These are phyloP conservation scores for Apiospora arundinis DNA, from an alignment of 2,329 filamentous ascomycete species.

Conservation along the genomic window DNA sequence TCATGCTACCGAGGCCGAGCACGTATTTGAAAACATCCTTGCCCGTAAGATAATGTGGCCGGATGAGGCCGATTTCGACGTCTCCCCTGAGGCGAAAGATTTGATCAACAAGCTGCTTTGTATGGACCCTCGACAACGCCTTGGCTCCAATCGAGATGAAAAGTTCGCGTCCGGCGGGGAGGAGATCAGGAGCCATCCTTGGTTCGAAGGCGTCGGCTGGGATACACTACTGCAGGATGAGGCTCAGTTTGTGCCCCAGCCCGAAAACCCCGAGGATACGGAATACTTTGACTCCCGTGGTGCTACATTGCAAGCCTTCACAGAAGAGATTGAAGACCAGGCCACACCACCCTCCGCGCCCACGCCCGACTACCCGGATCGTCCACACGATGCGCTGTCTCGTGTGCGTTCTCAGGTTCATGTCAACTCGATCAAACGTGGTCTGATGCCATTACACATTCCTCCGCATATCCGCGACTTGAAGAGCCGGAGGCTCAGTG, in stretches of 20 bases:
- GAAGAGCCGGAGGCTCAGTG: slow-evolving; percentile 85
- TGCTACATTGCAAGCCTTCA: slow-evolving; percentile 89
- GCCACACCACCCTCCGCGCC: slow-evolving; percentile 75
- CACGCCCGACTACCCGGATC: slow-evolving; percentile 79
- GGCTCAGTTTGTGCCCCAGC: slow-evolving; percentile 91
- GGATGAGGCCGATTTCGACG: slow-evolving; percentile 76
- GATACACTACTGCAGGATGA: slow-evolving; percentile 91
- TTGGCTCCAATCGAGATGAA: slow-evolving; percentile 86
- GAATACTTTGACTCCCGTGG: slow-evolving; percentile 96
- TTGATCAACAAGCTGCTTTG: slow-evolving; percentile 93
- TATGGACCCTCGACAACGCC: slow-evolving; percentile 77
- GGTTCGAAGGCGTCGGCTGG: slow-evolving; percentile 91
- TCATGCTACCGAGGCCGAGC: slow-evolving; percentile 85
- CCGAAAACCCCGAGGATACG: slow-evolving; percentile 94
- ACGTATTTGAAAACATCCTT: slow-evolving; percentile 97
- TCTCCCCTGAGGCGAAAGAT: slow-evolving; percentile 89
- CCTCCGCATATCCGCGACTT: slow-evolving; percentile 94
- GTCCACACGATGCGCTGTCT: slow-evolving; percentile 93
- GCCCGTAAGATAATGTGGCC: slow-evolving; percentile 92
- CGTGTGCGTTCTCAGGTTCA: slow-evolving; percentile 77
- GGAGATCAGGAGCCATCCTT: slow-evolving; percentile 87
- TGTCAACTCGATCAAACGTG: slow-evolving; percentile 85
- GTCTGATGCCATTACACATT: slow-evolving; percentile 93
- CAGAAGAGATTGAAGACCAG: slow-evolving; percentile 93
- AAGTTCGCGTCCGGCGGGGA: slow-evolving; percentile 84